A percentile compares a stretch with the other conserved stretches of the same genome.
phyloP scores from a whole-genome alignment of 805 yeast species.

The Teunomyces barrocoloradensis region DNA sequence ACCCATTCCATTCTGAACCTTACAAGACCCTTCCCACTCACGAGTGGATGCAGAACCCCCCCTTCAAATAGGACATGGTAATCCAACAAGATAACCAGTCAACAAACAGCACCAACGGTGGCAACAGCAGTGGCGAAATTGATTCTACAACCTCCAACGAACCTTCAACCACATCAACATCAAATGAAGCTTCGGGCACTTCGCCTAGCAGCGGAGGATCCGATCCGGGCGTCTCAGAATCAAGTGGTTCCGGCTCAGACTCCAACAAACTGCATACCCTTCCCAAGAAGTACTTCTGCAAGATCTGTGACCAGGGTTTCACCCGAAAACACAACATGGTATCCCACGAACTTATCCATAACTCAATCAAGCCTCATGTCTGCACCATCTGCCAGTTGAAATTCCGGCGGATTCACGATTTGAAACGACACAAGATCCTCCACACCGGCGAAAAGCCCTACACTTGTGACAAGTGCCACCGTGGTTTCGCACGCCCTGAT shows the following conservation, averaged over 20 bases:
- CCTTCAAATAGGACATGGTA: background rate
- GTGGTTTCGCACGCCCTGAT: constrained; percentile 71
- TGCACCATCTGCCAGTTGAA: constrained; percentile 60
- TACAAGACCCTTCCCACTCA: background rate
- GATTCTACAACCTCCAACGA: background rate
- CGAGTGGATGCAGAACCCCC: background rate
- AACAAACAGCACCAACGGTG: background rate
- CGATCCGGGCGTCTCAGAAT: background rate
- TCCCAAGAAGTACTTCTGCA: constrained; percentile 46
- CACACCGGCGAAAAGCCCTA: constrained; percentile 78
- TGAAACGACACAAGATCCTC: constrained; percentile 70
- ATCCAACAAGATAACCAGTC: background rate
- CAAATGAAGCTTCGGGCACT: background rate
- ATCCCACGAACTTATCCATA: constrained; percentile 67
- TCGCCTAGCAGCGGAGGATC: background rate
- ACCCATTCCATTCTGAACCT: background rate
- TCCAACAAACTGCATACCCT: constrained; percentile 1
- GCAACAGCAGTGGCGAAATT: background rate
- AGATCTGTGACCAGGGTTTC: constrained; percentile 60
- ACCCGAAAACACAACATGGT: constrained; percentile 74
- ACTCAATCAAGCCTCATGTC: constrained; percentile 58
- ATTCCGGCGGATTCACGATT: constrained; percentile 73
- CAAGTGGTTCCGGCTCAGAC: background rate
- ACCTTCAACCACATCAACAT: background rate
- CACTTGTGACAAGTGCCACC: constrained; percentile 57